Percentiles rank a stretch among this genome's conserved stretches.
These are phyloP conservation scores for Tolypocladium album DNA, from an alignment of 2,329 filamentous ascomycete genomes.

Conservation along the genomic window DNA sequence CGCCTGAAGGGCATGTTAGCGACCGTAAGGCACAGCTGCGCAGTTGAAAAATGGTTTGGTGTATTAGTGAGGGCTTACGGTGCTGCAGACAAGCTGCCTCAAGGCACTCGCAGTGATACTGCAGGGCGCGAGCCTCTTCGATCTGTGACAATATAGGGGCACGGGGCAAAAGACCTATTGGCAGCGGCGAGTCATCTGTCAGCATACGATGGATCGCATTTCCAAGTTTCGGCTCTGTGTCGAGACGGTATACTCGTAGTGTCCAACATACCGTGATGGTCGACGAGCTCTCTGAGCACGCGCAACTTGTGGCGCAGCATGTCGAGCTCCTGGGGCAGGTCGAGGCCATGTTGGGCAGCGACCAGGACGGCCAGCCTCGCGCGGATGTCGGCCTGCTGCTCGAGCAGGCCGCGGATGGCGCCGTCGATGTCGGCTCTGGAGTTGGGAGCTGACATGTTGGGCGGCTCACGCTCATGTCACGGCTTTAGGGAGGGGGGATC, in stretches of 20 bases:
- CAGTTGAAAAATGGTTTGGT: neutral
- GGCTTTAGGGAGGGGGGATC: neutral
- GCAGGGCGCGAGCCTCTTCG: conserved; percentile 45
- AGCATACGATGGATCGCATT: neutral
- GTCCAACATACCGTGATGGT: conserved; percentile 33
- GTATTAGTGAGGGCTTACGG: conserved; percentile 15
- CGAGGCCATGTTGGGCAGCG: conserved; percentile 34
- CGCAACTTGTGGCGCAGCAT: conserved; percentile 46
- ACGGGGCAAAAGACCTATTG: conserved; percentile 15
- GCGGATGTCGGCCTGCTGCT: conserved; percentile 43
- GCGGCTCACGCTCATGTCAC: conserved; percentile 1
- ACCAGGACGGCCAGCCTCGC: conserved; percentile 37
- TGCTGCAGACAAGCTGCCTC: conserved; percentile 36
- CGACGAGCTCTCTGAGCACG: conserved; percentile 35
- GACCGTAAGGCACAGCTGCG: neutral
- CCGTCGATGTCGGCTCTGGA: conserved; percentile 14
- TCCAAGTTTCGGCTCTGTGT: neutral
- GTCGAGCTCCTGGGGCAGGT: conserved; percentile 37
- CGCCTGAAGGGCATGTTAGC: conserved; percentile 9
- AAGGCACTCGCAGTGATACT: conserved; percentile 49
- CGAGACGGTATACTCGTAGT: neutral
- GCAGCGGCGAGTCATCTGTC: neutral
- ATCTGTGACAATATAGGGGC: conserved; percentile 39
- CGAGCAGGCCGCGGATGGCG: conserved; percentile 28
- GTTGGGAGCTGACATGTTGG: conserved; percentile 2